Conservation (phyloP, 108 stramenopile genomes). For the Cyclotella cryptica region DNA sequence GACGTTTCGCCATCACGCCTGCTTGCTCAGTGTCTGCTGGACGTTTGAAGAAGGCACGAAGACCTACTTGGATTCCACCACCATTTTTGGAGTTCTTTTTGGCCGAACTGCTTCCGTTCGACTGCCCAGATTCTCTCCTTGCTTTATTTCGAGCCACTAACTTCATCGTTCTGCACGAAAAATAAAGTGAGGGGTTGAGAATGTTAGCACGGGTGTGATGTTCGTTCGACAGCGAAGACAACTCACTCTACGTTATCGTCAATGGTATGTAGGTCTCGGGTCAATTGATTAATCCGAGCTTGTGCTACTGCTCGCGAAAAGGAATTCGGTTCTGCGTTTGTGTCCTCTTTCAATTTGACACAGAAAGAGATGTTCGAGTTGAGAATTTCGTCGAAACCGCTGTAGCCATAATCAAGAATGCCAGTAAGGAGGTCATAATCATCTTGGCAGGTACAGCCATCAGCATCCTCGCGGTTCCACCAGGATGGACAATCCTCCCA, state of each 20-base stretch:
- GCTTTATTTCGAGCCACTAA: slow-evolving; percentile 37
- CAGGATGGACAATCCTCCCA: slow-evolving; percentile 75
- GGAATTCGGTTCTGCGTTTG: slow-evolving; percentile 24
- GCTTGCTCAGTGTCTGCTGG: slow-evolving; percentile 12
- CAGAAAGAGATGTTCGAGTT: slow-evolving; percentile 45
- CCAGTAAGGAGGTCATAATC: slow-evolving; percentile 51
- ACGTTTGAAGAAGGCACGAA: slow-evolving; percentile 49
- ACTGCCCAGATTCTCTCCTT: slow-evolving; percentile 19
- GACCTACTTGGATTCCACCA: slow-evolving; percentile 43
- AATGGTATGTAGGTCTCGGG: slow-evolving; percentile 69
- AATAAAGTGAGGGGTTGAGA: slow-evolving; percentile 4
- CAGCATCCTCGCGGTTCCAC: slow-evolving; percentile 59
- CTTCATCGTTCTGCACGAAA: slow-evolving; percentile 39
- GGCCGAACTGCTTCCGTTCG: slow-evolving; percentile 11
- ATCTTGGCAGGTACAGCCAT: too few relatives aligned
- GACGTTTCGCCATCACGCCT: slow-evolving; percentile 19
- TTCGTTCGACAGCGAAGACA: too few relatives aligned
- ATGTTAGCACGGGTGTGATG: too few relatives aligned
- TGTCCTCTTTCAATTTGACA: slow-evolving; percentile 19
- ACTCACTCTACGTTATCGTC: slow-evolving; percentile 63
- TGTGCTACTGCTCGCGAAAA: slow-evolving; percentile 66
- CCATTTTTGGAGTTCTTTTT: slow-evolving; percentile 37
- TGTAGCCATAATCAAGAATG: slow-evolving; percentile 57
- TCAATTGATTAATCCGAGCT: slow-evolving; percentile 65
- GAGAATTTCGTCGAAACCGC: slow-evolving; percentile 56